Evolutionary conservation across 2,329 filamentous ascomycete genomes (phyloP).

Genomic region (Arthrinium puccinioides): DNA sequence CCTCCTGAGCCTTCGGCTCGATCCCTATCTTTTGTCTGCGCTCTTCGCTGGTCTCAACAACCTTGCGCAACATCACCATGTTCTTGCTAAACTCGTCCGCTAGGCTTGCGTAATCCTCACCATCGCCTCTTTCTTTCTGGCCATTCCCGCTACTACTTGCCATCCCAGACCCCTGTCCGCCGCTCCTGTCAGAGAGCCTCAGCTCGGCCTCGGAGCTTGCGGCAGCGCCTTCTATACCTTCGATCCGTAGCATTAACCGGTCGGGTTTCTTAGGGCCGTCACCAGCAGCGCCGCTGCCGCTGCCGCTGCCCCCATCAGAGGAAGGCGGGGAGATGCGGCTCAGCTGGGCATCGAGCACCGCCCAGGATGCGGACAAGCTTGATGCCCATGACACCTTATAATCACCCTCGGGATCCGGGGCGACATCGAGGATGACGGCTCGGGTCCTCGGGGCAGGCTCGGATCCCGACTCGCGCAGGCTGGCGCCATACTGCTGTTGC

Average conservation of each 20-base stretch:
- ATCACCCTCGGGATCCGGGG: constrained; percentile 28
- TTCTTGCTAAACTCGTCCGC: constrained; percentile 50
- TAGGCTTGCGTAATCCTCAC: constrained; percentile 38
- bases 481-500: constrained; percentile 26
- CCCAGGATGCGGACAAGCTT: constrained; percentile 69
- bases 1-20: background rate
- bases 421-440: constrained; percentile 50
- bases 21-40: constrained; percentile 25
- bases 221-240: constrained; percentile 39
- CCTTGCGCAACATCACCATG: constrained; percentile 46
- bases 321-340: constrained; percentile 30
- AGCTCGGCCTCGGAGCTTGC: constrained; percentile 28
- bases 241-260: constrained; percentile 54
- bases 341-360: constrained; percentile 41
- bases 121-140: constrained; percentile 16
- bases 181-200: constrained; percentile 16
- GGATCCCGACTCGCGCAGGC: constrained; percentile 21
- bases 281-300: constrained; percentile 16
- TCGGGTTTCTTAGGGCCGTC: constrained; percentile 21
- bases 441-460: constrained; percentile 27
- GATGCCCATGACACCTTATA: constrained; percentile 60
- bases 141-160: constrained; percentile 23
- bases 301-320: constrained; percentile 22
- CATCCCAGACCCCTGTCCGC: constrained; percentile 17
- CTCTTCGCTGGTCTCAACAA: constrained; percentile 45